These are phyloP conservation scores for Pezicula neosporulosa DNA, from an alignment of 2,329 filamentous ascomycete species.

Conservation along the genomic window DNA sequence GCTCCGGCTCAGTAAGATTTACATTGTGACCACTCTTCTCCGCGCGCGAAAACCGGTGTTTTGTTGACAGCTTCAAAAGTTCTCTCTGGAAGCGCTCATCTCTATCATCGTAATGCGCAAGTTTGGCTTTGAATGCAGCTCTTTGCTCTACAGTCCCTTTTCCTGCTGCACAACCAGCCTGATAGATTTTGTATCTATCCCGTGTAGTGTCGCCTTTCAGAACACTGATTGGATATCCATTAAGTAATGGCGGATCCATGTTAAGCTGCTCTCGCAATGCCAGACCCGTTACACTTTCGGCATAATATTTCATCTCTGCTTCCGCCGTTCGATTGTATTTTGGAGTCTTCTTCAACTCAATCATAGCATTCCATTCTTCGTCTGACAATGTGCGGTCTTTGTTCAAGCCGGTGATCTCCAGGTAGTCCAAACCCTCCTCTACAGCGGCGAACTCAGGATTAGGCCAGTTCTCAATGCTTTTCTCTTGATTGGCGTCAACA, in stretches of 20 bases:
- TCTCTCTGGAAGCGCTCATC: constrained; percentile 6
- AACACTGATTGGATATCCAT: constrained; percentile 10
- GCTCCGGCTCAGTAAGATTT: constrained; percentile 10
- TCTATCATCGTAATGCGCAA: constrained; percentile 1
- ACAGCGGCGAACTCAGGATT: constrained; percentile 1
- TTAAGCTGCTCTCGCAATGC: constrained; percentile 12
- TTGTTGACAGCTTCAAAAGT: constrained; percentile 7
- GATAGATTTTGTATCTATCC: constrained; percentile 10
- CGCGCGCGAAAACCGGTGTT: constrained; percentile 1
- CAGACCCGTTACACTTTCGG: not conserved
- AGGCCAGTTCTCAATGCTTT: constrained; percentile 4
- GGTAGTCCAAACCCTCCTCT: constrained; percentile 2
- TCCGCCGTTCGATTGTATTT: not conserved
- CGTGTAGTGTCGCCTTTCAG: constrained; percentile 5
- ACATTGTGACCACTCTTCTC: constrained; percentile 13
- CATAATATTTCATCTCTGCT: constrained; percentile 5
- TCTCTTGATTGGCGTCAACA: constrained; percentile 13
- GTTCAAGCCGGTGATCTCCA: not conserved
- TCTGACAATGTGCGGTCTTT: constrained; percentile 2
- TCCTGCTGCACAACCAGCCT: constrained; percentile 9
- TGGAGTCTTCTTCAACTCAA: not conserved
- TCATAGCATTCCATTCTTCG: constrained; percentile 4
- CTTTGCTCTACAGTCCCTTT: constrained; percentile 9
- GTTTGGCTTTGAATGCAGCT: not conserved
- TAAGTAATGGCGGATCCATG: constrained; percentile 1